Evolutionary conservation across 106 monocot genomes (phyloP), one percentile per base, ranked within the genome.

Genomic region (Acanthochlamys bracteata): DNA sequence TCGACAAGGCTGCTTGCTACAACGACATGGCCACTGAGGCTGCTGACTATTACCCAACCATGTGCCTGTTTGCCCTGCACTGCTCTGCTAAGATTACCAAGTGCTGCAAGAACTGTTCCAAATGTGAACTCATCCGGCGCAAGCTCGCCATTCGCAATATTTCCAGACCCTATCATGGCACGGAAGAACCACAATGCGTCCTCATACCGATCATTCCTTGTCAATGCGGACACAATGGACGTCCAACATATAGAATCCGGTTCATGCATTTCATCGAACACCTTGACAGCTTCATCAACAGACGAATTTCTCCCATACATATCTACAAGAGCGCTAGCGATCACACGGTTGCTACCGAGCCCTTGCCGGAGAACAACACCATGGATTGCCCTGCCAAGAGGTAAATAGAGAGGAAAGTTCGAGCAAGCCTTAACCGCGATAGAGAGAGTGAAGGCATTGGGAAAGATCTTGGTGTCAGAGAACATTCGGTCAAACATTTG

Each of bases 231-330:
- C 19, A 96, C 83, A 40, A 85, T 67, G 14, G 90, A 80, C 7
- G 95, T 96, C 87, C 90, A 96, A 51, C 82, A 84, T 13, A 96
- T 76, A 1, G 72, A 59, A 24, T 96, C 90, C 0, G 82, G 77
- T 0, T 63, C 74, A 22, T 25, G 45, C 70, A 87, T 78, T 75
- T 87, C 87, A 6, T 70, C 70, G 43, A 87, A 95, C 54, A 78
- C 72, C 11, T 23, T 59, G 1, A 55, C 46, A 7, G 95, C 86
- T 1, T 84, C 87, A 0, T 73, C 57, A 16, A 72, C 10, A 0
- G 51, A 45, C 7, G 39, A 75, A 20, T 63, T 69, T 45, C 65
- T 66, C 0, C 90, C 95, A 42, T 90, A 96, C 84, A 88, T 76
- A 51, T 90, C 82, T 0, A 85, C 66, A 0, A 90, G 75, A 15